Conservation (phyloP, 1,284 basidiomycete species). For the Pseudozyma hubeiensis region DNA sequence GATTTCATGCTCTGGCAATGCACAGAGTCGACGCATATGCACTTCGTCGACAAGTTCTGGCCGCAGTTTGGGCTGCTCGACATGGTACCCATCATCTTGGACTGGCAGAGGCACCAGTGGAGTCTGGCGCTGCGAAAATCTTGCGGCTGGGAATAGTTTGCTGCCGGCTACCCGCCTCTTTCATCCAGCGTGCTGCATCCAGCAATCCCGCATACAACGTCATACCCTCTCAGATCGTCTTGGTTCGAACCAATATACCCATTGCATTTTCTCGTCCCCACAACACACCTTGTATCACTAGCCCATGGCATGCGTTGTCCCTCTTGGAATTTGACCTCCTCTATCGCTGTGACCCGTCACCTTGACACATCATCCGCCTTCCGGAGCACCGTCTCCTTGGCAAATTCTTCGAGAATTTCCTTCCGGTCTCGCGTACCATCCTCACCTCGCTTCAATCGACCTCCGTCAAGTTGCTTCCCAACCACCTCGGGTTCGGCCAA, state of each 20-base stretch:
- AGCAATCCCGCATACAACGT: background rate
- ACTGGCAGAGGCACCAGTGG: constrained; percentile 76
- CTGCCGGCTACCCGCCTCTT: too few relatives aligned
- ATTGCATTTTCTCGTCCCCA: background rate
- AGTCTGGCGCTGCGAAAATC: constrained; percentile 13
- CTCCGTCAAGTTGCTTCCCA: constrained; percentile 17
- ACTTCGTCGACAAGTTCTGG: constrained; percentile 92
- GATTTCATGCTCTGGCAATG: constrained; percentile 94
- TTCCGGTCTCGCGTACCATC: too few relatives aligned
- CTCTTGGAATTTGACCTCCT: too few relatives aligned
- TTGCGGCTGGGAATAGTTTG: constrained; percentile 22
- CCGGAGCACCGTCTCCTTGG: too few relatives aligned
- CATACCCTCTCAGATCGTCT: background rate
- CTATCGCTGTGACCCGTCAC: too few relatives aligned
- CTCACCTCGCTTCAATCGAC: constrained; percentile 15
- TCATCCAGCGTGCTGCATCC: too few relatives aligned
- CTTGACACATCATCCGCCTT: too few relatives aligned
- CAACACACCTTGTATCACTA: constrained; percentile 2
- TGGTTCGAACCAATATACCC: constrained; percentile 1
- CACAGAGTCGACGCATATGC: constrained; percentile 85
- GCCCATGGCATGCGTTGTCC: too few relatives aligned
- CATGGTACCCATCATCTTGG: constrained; percentile 84
- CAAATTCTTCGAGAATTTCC: too few relatives aligned
- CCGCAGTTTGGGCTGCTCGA: constrained; percentile 91
- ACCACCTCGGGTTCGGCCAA: constrained; percentile 42